These are phyloP conservation scores for Zanthoxylum bungeanum DNA, from an alignment of 345 rosid genomes.

Conservation along the genomic window DNA sequence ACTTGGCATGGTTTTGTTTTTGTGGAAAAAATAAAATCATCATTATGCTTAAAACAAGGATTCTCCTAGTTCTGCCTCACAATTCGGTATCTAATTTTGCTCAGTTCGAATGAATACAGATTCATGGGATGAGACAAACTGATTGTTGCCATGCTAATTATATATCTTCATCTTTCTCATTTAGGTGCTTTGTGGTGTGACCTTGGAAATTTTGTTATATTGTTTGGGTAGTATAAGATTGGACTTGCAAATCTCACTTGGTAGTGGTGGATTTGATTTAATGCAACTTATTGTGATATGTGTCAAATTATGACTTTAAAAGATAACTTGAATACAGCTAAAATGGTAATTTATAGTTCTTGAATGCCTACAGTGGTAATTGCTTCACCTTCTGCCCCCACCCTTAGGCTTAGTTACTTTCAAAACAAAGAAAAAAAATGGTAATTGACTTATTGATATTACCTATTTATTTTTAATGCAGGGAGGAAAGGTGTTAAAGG, in stretches of 20 bases:
- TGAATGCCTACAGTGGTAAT: background rate
- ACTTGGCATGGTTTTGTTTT: background rate
- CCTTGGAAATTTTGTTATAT: background rate
- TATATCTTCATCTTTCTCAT: background rate
- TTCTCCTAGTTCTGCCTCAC: background rate
- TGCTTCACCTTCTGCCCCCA: background rate
- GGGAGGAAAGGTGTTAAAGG: constrained; percentile 83
- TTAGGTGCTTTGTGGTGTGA: background rate
- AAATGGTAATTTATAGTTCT: background rate
- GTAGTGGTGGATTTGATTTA: background rate
- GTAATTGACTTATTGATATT: background rate
- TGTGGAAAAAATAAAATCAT: background rate
- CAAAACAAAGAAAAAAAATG: background rate
- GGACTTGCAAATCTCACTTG: background rate
- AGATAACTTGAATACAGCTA: background rate
- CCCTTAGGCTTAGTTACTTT: background rate
- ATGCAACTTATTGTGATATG: background rate
- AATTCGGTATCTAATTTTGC: background rate
- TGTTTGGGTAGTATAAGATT: background rate
- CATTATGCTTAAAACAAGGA: background rate
- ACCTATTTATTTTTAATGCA: constrained; percentile 19
- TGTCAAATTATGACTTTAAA: background rate
- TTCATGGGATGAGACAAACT: background rate
- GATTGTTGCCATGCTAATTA: background rate
- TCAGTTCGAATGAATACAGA: background rate